Percentiles rank a stretch among this genome's conserved stretches.
Evolutionary conservation across 148 eudicot genomes (phyloP).

Genomic region (Rhododendron simsii): DNA sequence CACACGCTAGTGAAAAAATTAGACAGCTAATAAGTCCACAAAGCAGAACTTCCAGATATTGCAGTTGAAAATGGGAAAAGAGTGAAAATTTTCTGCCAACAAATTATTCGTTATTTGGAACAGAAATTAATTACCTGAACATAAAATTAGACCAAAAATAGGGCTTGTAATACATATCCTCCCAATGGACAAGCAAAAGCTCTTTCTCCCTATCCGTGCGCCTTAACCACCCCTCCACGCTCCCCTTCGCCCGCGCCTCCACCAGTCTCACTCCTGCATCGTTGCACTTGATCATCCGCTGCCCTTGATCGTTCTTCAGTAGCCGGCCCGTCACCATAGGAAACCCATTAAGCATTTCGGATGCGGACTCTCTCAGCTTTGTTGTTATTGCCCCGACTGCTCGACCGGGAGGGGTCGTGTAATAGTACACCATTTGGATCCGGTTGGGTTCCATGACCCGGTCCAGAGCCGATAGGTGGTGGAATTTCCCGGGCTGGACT

Average conservation of each 20-base stretch:
- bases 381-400: slow-evolving; percentile 20
- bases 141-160: slow-evolving; percentile 57
- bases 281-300: slow-evolving; percentile 65
- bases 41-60: too few relatives aligned
- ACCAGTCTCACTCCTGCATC: slow-evolving; percentile 64
- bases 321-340: slow-evolving; percentile 48
- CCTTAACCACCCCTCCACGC: slow-evolving; percentile 53
- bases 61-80: too few relatives aligned
- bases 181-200: slow-evolving; percentile 57
- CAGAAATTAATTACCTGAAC: slow-evolving; percentile 30
- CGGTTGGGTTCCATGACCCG: slow-evolving; percentile 51
- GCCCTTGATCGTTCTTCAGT: slow-evolving; percentile 28
- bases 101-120: too few relatives aligned
- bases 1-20: too few relatives aligned
- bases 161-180: slow-evolving; percentile 48
- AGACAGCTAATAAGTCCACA: too few relatives aligned
- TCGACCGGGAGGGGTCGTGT: slow-evolving; percentile 16
- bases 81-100: too few relatives aligned
- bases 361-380: slow-evolving; percentile 29
- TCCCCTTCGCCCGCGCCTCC: slow-evolving; percentile 57
- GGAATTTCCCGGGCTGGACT: slow-evolving; percentile 32
- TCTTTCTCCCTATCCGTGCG: slow-evolving; percentile 49
- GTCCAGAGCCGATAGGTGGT: slow-evolving; percentile 45
- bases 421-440: slow-evolving; percentile 43
- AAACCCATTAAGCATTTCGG: slow-evolving; percentile 36